phyloP scores from a whole-genome alignment of 805 yeast species.

The Sugiyamaella qingdaonensis region DNA sequence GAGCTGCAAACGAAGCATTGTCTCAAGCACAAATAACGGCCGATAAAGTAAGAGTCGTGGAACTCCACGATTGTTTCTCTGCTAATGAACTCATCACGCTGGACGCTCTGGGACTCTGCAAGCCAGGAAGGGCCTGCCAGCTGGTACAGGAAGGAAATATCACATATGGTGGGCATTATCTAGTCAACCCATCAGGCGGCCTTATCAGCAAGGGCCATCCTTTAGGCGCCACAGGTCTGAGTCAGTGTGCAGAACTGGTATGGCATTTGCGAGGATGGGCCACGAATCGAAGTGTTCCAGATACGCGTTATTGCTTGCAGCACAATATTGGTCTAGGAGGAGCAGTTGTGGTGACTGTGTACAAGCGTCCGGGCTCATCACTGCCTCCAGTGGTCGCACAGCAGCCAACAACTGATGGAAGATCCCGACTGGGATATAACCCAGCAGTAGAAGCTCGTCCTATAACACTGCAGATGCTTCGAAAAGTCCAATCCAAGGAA shows the following conservation, averaged over 20 bases:
- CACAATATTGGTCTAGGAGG: conserved; percentile 27
- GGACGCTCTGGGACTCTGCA: conserved; percentile 24
- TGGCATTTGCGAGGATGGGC: conserved; percentile 30
- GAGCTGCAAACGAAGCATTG: conserved; percentile 20
- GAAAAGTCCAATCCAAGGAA: conserved; percentile 6
- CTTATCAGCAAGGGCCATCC: conserved; percentile 28
- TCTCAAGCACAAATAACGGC: conserved; percentile 21
- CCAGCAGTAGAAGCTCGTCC: conserved; percentile 23
- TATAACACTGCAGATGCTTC: neutral
- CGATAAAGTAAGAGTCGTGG: conserved; percentile 25
- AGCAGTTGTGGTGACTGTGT: conserved; percentile 24
- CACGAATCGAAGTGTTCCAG: conserved; percentile 23
- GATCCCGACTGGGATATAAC: conserved; percentile 23
- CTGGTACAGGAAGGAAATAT: conserved; percentile 22
- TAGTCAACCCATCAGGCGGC: conserved; percentile 28
- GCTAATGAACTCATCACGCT: conserved; percentile 25
- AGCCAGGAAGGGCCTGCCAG: conserved; percentile 24
- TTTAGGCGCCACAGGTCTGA: conserved; percentile 27
- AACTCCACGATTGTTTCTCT: conserved; percentile 27
- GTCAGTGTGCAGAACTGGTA: conserved; percentile 25
- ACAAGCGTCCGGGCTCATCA: conserved; percentile 21
- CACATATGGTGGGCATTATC: conserved; percentile 26
- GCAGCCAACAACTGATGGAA: conserved; percentile 19
- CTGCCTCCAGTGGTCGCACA: conserved; percentile 16
- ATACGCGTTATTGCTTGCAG: conserved; percentile 22